These are phyloP conservation scores for Hyaloscypha hepaticicola DNA, from an alignment of 495 filamentous ascomycete species.

Conservation along the genomic window DNA sequence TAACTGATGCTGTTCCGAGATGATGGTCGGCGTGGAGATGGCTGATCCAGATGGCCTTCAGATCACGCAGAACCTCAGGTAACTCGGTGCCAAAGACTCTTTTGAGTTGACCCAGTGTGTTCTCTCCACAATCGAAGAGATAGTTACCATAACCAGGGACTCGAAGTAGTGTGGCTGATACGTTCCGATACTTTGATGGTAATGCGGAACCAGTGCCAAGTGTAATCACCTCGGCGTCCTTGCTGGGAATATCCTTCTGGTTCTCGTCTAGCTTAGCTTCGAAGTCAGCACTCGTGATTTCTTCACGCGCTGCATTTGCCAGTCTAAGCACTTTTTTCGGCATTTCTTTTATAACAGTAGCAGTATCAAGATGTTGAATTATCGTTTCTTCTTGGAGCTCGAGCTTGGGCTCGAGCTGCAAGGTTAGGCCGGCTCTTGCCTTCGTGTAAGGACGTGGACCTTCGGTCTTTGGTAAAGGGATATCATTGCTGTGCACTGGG, in stretches of 20 bases:
- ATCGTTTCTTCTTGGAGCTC: conserved; percentile 49
- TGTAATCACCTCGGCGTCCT: conserved; percentile 77
- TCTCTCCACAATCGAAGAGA: conserved; percentile 88
- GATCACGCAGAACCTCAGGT: conserved; percentile 66
- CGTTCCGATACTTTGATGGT: conserved; percentile 93
- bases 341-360: conserved; percentile 33
- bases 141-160: conserved; percentile 83
- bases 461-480: conserved; percentile 9
- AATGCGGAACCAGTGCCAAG: conserved; percentile 87
- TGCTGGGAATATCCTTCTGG: conserved; percentile 59
- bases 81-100: conserved; percentile 68
- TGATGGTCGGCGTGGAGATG: conserved; percentile 98
- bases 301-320: conserved; percentile 46
- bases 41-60: conserved; percentile 89
- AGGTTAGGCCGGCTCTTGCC: conserved; percentile 38
- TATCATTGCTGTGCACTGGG: conserved; percentile 55
- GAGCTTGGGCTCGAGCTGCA: conserved; percentile 67
- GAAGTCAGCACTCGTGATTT: conserved; percentile 41
- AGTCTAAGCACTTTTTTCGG: conserved; percentile 48
- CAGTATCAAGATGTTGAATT: conserved; percentile 53
- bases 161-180: conserved; percentile 80
- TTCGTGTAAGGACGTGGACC: conserved; percentile 13
- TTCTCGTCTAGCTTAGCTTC: conserved; percentile 38
- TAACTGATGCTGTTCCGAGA: conserved; percentile 72
- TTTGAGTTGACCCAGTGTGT: conserved; percentile 86